These are phyloP conservation scores for Schizothecium vesticola DNA, from an alignment of 495 filamentous ascomycete species.

Conservation along the genomic window DNA sequence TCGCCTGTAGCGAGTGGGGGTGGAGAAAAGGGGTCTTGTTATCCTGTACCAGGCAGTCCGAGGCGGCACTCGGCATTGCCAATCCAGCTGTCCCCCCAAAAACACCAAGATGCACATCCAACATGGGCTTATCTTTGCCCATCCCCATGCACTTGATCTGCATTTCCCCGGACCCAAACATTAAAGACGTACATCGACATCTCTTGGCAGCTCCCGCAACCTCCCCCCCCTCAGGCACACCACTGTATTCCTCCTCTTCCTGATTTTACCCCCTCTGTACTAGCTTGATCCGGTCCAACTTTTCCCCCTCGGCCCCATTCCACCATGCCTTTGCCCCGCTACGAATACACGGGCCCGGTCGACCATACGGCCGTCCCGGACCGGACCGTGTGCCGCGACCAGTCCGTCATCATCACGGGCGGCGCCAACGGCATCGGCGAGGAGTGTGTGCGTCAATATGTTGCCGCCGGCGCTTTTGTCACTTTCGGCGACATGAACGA, in stretches of 20 bases:
- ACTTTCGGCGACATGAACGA: constrained; percentile 42
- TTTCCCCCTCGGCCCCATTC: not conserved
- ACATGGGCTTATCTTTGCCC: not conserved
- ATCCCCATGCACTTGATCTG: not conserved
- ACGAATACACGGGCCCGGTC: constrained; percentile 16
- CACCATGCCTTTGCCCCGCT: constrained; percentile 14
- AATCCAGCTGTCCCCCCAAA: not conserved
- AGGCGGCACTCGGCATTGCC: not conserved
- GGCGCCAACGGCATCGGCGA: constrained; percentile 43
- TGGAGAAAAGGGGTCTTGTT: not conserved
- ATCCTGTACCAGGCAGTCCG: not conserved
- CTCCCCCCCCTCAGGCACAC: not conserved
- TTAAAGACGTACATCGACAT: not conserved
- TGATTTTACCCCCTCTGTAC: not conserved
- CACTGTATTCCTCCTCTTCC: no score
- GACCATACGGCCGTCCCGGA: constrained; percentile 18
- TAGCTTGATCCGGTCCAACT: no score
- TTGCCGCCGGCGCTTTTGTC: constrained; percentile 38
- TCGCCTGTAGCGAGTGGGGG: no score
- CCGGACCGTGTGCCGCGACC: constrained; percentile 16
- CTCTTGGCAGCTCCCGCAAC: not conserved
- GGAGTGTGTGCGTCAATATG: constrained; percentile 34
- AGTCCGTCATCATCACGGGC: constrained; percentile 40
- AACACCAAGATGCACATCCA: not conserved
- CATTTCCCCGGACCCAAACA: not conserved